Evolutionary conservation across 345 rosid genomes (phyloP).

Genomic region (Punica granatum): DNA sequence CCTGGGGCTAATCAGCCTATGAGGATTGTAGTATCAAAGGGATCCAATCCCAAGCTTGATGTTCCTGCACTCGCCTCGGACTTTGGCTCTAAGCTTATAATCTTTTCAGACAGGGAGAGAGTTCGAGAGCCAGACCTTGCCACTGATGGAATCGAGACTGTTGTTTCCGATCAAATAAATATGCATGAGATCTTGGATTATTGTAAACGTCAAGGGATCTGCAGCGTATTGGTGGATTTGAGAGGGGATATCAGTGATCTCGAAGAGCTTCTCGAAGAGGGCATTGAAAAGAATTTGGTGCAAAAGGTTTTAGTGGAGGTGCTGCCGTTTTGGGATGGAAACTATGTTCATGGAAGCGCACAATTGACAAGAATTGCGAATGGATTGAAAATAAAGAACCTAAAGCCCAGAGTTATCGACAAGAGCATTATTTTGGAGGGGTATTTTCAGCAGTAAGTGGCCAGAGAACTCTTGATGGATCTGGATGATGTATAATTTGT

Average conservation of each 20-base stretch:
- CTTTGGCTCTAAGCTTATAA: slow-evolving; percentile 25
- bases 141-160: slow-evolving; percentile 32
- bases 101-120: slow-evolving; percentile 30
- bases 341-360: slow-evolving; percentile 1
- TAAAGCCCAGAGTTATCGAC: slow-evolving; percentile 30
- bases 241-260: slow-evolving; percentile 42
- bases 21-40: slow-evolving; percentile 31
- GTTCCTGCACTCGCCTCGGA: slow-evolving; percentile 22
- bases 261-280: slow-evolving; percentile 44
- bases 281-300: slow-evolving; percentile 35
- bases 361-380: slow-evolving; percentile 20
- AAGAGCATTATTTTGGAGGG: slow-evolving; percentile 50
- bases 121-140: slow-evolving; percentile 22
- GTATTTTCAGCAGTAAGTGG: slow-evolving; percentile 22
- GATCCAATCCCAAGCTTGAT: slow-evolving; percentile 18
- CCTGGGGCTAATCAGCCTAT: slow-evolving; percentile 58
- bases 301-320: slow-evolving; percentile 56
- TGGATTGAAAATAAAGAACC: slow-evolving; percentile 34
- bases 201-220: slow-evolving; percentile 41
- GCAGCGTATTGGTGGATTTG: slow-evolving; percentile 58
- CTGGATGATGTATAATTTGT: neutral
- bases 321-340: slow-evolving; percentile 48
- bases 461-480: neutral
- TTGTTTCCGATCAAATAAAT: slow-evolving; percentile 33
- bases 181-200: slow-evolving; percentile 45